Evolutionary conservation across 202 grass and related monocot species (phyloP).

Genomic region (Alloteropsis angusta): DNA sequence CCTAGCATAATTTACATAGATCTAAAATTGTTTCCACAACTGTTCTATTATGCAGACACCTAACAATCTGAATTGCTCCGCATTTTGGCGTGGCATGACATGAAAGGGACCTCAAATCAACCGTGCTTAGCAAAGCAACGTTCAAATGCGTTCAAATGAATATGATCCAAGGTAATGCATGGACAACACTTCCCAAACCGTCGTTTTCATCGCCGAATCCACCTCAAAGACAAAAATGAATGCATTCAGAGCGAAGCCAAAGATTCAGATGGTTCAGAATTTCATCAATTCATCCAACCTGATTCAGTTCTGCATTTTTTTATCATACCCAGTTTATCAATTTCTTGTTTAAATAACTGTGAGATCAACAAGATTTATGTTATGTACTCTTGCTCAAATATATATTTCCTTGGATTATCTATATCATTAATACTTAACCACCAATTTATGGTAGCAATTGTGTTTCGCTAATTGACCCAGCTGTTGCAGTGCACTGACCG

Average conservation of each 20-base stretch:
- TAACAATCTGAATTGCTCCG: background rate
- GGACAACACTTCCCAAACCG: background rate
- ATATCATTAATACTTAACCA: background rate
- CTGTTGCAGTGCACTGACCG: background rate
- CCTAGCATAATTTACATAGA: too few species aligned
- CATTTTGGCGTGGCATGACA: background rate
- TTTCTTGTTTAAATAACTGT: background rate
- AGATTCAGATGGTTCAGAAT: background rate
- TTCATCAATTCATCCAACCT: background rate
- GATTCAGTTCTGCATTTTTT: background rate
- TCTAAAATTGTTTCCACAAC: too few species aligned
- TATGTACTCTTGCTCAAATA: background rate
- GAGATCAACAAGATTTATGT: background rate
- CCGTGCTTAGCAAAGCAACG: background rate
- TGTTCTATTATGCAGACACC: constrained; percentile 3
- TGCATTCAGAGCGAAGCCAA: background rate
- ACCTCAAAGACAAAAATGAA: background rate
- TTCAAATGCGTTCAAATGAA: background rate
- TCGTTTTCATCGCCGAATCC: background rate
- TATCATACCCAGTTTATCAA: background rate
- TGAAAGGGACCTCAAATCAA: background rate
- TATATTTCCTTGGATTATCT: background rate
- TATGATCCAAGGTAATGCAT: background rate
- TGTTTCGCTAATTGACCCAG: background rate
- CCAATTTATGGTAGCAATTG: background rate